A percentile compares a stretch with the other conserved stretches of the same genome.
These are phyloP conservation scores for Hemileccinum hortonii DNA, from an alignment of 1,284 basidiomycete genomes.

Conservation along the genomic window DNA sequence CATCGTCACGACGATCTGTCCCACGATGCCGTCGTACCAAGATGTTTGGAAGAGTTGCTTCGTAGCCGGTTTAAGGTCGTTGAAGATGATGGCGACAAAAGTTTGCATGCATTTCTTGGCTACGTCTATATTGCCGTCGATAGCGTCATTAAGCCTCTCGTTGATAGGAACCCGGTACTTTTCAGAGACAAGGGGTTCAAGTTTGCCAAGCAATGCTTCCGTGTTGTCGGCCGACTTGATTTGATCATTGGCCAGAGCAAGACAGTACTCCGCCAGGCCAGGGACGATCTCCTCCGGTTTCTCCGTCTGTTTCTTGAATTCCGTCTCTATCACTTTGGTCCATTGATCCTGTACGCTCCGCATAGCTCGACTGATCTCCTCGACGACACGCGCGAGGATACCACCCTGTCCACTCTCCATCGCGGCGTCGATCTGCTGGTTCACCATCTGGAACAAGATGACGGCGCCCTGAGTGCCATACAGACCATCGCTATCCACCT, in stretches of 20 bases:
- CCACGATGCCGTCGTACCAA: slow-evolving; percentile 89
- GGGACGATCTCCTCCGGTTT: slow-evolving; percentile 86
- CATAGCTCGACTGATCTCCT: slow-evolving; percentile 90
- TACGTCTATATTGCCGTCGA: slow-evolving; percentile 97
- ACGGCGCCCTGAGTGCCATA: slow-evolving; percentile 92
- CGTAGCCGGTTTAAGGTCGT: slow-evolving; percentile 88
- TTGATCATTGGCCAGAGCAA: slow-evolving; percentile 98
- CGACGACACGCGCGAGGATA: slow-evolving; percentile 88
- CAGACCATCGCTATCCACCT: slow-evolving; percentile 83
- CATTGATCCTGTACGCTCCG: slow-evolving; percentile 87
- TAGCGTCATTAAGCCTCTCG: slow-evolving; percentile 90
- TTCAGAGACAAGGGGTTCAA: slow-evolving; percentile 90
- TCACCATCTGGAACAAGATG: slow-evolving; percentile 98
- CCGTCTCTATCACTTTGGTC: slow-evolving; percentile 80
- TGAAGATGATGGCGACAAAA: slow-evolving; percentile 92
- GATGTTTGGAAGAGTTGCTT: slow-evolving; percentile 81
- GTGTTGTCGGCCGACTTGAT: slow-evolving; percentile 95
- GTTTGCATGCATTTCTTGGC: slow-evolving; percentile 96
- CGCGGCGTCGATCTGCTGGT: slow-evolving; percentile 94
- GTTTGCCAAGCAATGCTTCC: slow-evolving; percentile 79
- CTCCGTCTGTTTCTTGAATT: slow-evolving; percentile 86
- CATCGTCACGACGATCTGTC: slow-evolving; percentile 92
- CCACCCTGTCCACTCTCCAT: slow-evolving; percentile 95
- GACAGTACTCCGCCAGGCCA: slow-evolving; percentile 93
- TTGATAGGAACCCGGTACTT: slow-evolving; percentile 87